Evolutionary conservation across 2,329 filamentous ascomycete species (phyloP).

Genomic region (Exophiala viscosa): DNA sequence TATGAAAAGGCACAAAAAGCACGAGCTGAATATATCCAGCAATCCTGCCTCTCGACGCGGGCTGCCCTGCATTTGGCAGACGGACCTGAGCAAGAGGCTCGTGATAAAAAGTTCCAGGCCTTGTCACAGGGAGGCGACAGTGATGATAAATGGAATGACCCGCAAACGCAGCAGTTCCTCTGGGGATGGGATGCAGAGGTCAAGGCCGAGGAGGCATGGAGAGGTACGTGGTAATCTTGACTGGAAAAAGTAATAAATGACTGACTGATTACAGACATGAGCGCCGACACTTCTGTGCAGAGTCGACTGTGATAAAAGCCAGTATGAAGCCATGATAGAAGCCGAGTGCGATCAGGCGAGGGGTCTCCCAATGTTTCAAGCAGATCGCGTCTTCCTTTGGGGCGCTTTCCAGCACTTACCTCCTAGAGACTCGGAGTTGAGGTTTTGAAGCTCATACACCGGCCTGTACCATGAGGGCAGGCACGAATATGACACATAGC

Average conservation of each 20-base stretch:
- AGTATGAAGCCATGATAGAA: neutral
- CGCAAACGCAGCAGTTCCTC: conserved; percentile 63
- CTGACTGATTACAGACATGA: neutral
- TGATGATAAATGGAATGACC: conserved; percentile 65
- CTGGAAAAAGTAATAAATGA: neutral
- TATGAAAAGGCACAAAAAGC: conserved; percentile 48
- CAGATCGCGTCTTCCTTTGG: neutral
- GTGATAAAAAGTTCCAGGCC: conserved; percentile 50
- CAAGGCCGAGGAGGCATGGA: conserved; percentile 50
- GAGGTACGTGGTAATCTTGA: conserved; percentile 7
- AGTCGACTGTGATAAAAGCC: conserved; percentile 7
- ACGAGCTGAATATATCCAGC: conserved; percentile 36
- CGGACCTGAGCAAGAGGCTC: conserved; percentile 28
- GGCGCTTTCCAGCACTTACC: too few species aligned
- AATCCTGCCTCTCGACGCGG: conserved; percentile 40
- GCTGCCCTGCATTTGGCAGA: conserved; percentile 33
- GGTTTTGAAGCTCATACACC: too few species aligned
- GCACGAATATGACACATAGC: too few species aligned
- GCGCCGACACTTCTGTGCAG: neutral
- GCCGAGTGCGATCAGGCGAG: neutral
- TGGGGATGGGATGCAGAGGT: conserved; percentile 61
- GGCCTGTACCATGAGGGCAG: too few species aligned
- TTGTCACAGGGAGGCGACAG: conserved; percentile 47
- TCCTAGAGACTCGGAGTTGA: too few species aligned
- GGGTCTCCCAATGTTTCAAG: neutral